These are phyloP conservation scores for Blastocystis sp. DNA, from an alignment of 352 stramenopile genomes.

Conservation along the genomic window DNA sequence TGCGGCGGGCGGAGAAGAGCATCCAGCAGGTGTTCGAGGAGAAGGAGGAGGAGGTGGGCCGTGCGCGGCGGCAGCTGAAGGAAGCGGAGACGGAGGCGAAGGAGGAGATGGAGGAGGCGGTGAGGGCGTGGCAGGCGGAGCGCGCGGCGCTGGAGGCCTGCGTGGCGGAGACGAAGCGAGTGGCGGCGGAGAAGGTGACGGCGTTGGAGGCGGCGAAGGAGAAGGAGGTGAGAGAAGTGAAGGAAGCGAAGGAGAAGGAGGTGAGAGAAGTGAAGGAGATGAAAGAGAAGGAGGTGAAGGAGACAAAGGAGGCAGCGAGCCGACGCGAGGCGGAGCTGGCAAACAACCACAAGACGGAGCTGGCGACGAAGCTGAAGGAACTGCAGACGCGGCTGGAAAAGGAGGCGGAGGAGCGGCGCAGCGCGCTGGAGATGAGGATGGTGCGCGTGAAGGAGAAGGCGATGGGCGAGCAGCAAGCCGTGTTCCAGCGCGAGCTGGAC, in stretches of 20 bases:
- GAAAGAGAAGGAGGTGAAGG: not conserved
- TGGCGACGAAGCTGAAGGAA: not conserved
- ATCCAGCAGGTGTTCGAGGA: slow-evolving; percentile 45
- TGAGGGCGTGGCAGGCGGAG: not conserved
- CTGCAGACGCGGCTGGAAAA: not conserved
- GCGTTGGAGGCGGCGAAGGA: not conserved
- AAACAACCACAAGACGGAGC: not conserved
- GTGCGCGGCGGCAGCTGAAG: not conserved
- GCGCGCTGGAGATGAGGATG: slow-evolving; percentile 30
- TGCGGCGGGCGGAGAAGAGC: not conserved
- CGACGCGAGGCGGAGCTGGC: not conserved
- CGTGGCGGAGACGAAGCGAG: not conserved
- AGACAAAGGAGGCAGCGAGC: not conserved
- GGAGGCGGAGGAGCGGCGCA: slow-evolving; percentile 12
- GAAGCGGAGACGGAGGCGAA: not conserved
- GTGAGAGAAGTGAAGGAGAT: not conserved
- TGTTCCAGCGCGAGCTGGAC: slow-evolving; percentile 22
- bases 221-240: not conserved
- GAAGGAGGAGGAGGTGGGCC: not conserved
- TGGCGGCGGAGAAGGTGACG: not conserved
- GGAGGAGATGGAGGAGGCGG: not conserved
- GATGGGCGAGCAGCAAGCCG: not conserved
- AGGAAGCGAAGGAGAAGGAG: not conserved
- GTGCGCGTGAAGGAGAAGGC: slow-evolving; percentile 18
- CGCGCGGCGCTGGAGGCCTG: not conserved